Percentiles rank a stretch among this genome's conserved stretches.
Evolutionary conservation across 257 asterid genomes (phyloP).

Genomic region (Penstemon newberryi): DNA sequence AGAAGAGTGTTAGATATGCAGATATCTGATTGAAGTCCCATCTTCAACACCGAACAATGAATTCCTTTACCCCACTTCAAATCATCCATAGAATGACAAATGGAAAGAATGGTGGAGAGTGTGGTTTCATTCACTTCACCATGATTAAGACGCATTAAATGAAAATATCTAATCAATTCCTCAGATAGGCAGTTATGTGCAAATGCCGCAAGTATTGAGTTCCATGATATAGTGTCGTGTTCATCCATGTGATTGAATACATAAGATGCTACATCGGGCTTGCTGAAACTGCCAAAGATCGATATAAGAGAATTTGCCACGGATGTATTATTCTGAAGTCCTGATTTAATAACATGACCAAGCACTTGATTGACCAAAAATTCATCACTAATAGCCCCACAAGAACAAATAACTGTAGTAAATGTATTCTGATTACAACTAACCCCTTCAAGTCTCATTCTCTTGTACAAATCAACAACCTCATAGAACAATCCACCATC

Average conservation of each 20-base stretch:
- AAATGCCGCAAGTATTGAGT: conserved; percentile 72
- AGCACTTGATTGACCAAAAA: conserved; percentile 72
- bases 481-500: conserved; percentile 47
- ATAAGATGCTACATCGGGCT: conserved; percentile 46
- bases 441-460: conserved; percentile 58
- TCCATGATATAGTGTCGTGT: conserved; percentile 78
- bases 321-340: conserved; percentile 58
- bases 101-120: conserved; percentile 61
- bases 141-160: conserved; percentile 63
- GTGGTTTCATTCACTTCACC: conserved; percentile 61
- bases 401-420: conserved; percentile 67
- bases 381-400: conserved; percentile 67
- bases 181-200: conserved; percentile 50
- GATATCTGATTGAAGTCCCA: conserved; percentile 59
- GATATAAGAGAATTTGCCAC: conserved; percentile 79
- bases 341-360: conserved; percentile 69
- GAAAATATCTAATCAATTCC: conserved; percentile 54
- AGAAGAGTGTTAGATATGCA: conserved; percentile 71
- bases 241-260: conserved; percentile 59
- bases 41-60: conserved; percentile 72
- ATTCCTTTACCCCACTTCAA: conserved; percentile 74
- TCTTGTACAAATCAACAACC: conserved; percentile 49
- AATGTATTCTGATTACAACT: conserved; percentile 65
- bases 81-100: conserved; percentile 46
- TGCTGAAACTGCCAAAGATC: conserved; percentile 53